Evolutionary conservation across 2,329 filamentous ascomycete genomes (phyloP).

Genomic region (Geosmithia putterillii): DNA sequence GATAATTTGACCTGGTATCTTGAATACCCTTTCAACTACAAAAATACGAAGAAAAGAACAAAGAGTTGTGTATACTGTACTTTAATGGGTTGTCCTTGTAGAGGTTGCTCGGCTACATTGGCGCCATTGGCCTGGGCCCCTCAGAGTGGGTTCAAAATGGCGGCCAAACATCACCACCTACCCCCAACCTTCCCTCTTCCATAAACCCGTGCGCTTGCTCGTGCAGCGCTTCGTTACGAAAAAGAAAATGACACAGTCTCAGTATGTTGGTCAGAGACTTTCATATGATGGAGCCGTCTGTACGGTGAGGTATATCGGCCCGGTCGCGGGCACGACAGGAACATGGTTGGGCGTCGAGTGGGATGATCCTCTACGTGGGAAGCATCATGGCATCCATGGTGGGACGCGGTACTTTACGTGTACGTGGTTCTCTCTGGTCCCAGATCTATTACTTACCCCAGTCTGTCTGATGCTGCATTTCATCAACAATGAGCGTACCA

Average conservation of each 20-base stretch:
- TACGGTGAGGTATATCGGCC: slow-evolving; percentile 74
- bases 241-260: slow-evolving; percentile 21
- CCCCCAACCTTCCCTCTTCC: not conserved
- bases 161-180: not conserved
- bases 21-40: not conserved
- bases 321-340: slow-evolving; percentile 63
- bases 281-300: slow-evolving; percentile 69
- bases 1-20: not conserved
- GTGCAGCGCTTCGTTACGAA: not conserved
- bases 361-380: slow-evolving; percentile 78
- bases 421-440: slow-evolving; percentile 28
- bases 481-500: too few relatives aligned
- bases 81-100: too few relatives aligned
- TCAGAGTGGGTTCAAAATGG: not conserved
- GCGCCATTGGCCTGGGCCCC: not conserved
- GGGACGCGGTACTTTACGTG: slow-evolving; percentile 74
- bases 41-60: too few relatives aligned
- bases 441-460: slow-evolving; percentile 12
- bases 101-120: too few relatives aligned
- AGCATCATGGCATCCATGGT: slow-evolving; percentile 78
- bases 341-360: slow-evolving; percentile 93
- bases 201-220: not conserved
- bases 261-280: slow-evolving; percentile 58
- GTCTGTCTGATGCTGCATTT: slow-evolving; percentile 32
- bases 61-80: too few relatives aligned